Percentiles rank a stretch among this genome's conserved stretches.
These are phyloP conservation scores for Quercus agrifolia DNA, from an alignment of 306 rosid genomes.

Conservation along the genomic window DNA sequence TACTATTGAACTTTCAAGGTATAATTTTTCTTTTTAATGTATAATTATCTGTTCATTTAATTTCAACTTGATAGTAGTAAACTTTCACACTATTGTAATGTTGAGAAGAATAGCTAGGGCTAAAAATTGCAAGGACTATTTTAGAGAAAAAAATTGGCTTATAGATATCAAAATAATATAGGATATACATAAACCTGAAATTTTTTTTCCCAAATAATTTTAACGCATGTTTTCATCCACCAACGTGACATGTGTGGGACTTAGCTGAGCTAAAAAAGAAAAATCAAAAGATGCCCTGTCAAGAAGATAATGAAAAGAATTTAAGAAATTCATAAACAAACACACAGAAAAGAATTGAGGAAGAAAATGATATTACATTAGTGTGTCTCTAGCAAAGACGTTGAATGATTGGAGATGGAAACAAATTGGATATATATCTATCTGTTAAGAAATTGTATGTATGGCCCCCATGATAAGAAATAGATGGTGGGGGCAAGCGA, in stretches of 20 bases:
- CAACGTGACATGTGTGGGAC: not conserved
- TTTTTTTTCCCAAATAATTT: too few relatives aligned
- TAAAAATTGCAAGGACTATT: too few relatives aligned
- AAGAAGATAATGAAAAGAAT: conserved; percentile 36
- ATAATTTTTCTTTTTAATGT: too few relatives aligned
- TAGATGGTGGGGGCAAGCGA: conserved; percentile 58
- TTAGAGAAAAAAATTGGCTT: too few relatives aligned
- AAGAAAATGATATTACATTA: conserved; percentile 46
- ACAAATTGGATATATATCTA: conserved; percentile 29
- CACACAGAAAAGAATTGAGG: conserved; percentile 36
- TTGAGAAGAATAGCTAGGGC: too few relatives aligned
- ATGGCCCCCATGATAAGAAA: conserved; percentile 26
- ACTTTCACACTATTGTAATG: too few relatives aligned
- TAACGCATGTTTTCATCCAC: too few relatives aligned
- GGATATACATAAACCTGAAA: too few relatives aligned
- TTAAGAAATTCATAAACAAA: conserved; percentile 39
- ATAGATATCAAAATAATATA: too few relatives aligned
- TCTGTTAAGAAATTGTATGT: conserved; percentile 38
- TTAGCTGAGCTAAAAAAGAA: not conserved
- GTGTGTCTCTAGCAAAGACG: conserved; percentile 33
- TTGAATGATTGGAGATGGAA: conserved; percentile 48
- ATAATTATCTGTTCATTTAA: too few relatives aligned
- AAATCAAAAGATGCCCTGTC: not conserved
- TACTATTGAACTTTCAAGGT: too few relatives aligned
- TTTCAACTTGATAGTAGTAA: too few relatives aligned